Evolutionary conservation across 78 protist genomes (phyloP), one percentile per base, ranked within the genome.

Genomic region (Polysphondylium violaceum): DNA sequence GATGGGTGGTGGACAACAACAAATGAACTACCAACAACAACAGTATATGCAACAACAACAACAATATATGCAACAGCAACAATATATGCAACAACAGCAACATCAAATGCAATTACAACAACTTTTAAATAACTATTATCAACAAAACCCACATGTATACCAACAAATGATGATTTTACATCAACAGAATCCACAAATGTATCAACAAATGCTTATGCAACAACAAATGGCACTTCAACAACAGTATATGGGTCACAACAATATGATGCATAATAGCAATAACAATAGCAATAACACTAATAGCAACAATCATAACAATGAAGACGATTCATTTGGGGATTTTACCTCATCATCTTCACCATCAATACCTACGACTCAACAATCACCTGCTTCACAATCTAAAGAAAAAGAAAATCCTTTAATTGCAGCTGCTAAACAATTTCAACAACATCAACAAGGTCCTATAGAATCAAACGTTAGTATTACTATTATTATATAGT

Each of bases 331-430:
- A 33, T 61, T 61, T 4, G 2, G n/a, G n/a, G n/a, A n/a, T 61
- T 35, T 35, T 41, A 61, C 71, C 71, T 4, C n/a, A 29, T 64
- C 44, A 65, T 2, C 44, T 38, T n/a, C 44, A 36, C 27, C 40
- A 61, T 19, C 40, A 33, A 35, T 50, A 64, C 33, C 72, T 5
- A 71, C n/a, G n/a, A n/a, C n/a, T n/a, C 73, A 65, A 65, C 53
- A 35, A 38, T 29, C 43, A 38, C 43, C 43, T n/a, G 36, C 44
- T 23, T 29, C 17, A 21, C 33, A 23, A 21, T 38, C 73, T 17
- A 51, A 79, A 38, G 61, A 53, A 25, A 63, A 78, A 65, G 75
- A 65, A 38, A 44, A 79, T 19, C 89, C 74, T 40, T 69, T 83
- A 36, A 21, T 83, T n/a, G 58, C 69, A n/a, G 91, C 91, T 21